Evolutionary conservation across 768 basidiomycete species (phyloP), one percentile per base, ranked within the genome.

Genomic region (Omphalotus guepiniiformis): DNA sequence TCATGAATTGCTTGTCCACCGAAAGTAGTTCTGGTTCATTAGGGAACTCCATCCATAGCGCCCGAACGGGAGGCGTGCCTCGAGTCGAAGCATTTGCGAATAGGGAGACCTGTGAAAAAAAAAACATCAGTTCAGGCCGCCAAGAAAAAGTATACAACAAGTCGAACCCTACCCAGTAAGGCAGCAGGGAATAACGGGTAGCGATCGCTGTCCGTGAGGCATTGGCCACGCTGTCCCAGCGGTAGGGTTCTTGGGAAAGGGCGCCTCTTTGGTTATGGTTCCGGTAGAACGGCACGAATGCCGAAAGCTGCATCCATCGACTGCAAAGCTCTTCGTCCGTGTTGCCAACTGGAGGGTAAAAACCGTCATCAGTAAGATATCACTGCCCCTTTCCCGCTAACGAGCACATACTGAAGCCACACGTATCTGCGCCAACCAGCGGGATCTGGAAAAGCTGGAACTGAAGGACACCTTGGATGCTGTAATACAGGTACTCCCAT

Each of bases 371-470:
- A 52, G 42, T 44, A 52, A 49, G 40, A 44, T 18, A 3, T 54
- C 53, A 58, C 52, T 53, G n/a, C n/a, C n/a, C n/a, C n/a, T n/a
- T n/a, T n/a, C n/a, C n/a, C n/a, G 42, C 55, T 47, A 38, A 43
- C 26, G 27, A 50, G 38, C 47, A 63, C 73, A 49, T 53, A 76
- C 72, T 71, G 67, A 83, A 83, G 16, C 82, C 83, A 60, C 82
- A 84, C 6, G 83, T 80, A 56, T 92, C 88, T 2, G 87, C 84
- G 16, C 88, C 89, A 15, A 90, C 87, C 68, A 90, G 84, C 0
- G 88, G 88, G 50, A 88, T 83, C 55, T 85, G 83, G 75, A 84
- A 90, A 12, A 90, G 65, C 63, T 89, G 85, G 76, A 91, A 90
- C 62, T 90, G 87, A 16, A 91, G 72, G 16, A 87, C 68, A 15